Percentiles rank a stretch among this genome's conserved stretches.
phyloP scores from a whole-genome alignment of 176 grass and related monocot species.

The Zoysia pacifica region DNA sequence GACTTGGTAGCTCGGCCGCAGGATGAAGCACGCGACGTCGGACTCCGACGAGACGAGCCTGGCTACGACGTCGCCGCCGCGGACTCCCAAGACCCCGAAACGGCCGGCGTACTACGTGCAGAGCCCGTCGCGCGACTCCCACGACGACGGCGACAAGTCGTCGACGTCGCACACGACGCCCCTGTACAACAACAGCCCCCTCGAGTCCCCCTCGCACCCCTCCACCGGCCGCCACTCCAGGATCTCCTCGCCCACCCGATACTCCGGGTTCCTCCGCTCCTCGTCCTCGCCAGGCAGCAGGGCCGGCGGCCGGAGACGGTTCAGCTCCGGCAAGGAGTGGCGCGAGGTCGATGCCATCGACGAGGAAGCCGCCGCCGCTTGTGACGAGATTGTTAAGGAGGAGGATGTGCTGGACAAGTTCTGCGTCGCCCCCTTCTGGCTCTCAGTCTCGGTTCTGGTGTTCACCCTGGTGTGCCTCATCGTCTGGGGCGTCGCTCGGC shows the following conservation, averaged over 20 bases:
- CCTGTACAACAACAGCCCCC: conserved; percentile 85
- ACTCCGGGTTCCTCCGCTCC: conserved; percentile 70
- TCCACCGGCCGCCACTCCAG: conserved; percentile 78
- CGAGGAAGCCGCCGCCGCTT: conserved; percentile 57
- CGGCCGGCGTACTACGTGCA: conserved; percentile 77
- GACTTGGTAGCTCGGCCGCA: background rate
- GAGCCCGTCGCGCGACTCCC: conserved; percentile 86
- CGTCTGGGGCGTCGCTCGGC: conserved; percentile 82
- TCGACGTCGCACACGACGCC: conserved; percentile 77
- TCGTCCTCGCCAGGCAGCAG: conserved; percentile 28
- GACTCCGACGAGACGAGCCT: conserved; percentile 88
- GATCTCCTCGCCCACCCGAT: conserved; percentile 68
- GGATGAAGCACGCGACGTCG: conserved; percentile 73
- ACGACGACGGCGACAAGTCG: conserved; percentile 79
- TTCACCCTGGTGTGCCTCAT: conserved; percentile 72
- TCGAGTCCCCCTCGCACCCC: conserved; percentile 78
- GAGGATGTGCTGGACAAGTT: conserved; percentile 46
- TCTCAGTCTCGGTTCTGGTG: conserved; percentile 49
- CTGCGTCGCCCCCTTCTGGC: conserved; percentile 51
- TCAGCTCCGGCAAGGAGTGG: conserved; percentile 60
- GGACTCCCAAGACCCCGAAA: conserved; percentile 82
- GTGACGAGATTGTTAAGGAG: conserved; percentile 47
- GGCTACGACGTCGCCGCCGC: conserved; percentile 66
- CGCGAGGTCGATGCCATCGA: conserved; percentile 64
- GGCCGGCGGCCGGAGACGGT: conserved; percentile 35